Percentiles rank a stretch among this genome's conserved stretches.
These are phyloP conservation scores for Fusarium austroafricanum DNA, from an alignment of 2,329 filamentous ascomycete genomes.

Conservation along the genomic window DNA sequence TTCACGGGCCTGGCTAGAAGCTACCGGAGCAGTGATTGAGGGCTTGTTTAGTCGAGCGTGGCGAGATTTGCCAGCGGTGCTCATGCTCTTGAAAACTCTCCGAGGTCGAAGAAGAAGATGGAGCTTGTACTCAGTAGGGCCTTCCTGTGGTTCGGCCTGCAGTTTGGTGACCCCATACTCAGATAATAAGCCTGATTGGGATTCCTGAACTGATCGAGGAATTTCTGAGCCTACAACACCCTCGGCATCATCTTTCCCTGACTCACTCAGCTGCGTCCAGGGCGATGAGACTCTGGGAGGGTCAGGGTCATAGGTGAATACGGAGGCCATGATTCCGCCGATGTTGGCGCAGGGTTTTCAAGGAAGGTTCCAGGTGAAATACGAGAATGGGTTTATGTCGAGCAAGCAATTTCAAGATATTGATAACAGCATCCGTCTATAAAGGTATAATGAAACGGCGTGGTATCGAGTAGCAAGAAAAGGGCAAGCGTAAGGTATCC, in stretches of 20 bases:
- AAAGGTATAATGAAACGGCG: slow-evolving; percentile 16
- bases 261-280: slow-evolving; percentile 75
- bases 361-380: neutral
- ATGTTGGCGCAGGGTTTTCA: neutral
- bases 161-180: slow-evolving; percentile 79
- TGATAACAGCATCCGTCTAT: slow-evolving; percentile 22
- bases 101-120: slow-evolving; percentile 86
- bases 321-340: slow-evolving; percentile 77
- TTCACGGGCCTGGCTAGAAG: slow-evolving; percentile 78
- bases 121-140: slow-evolving; percentile 95
- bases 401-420: slow-evolving; percentile 34
- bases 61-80: slow-evolving; percentile 60
- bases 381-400: neutral
- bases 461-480: slow-evolving; percentile 29
- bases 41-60: slow-evolving; percentile 30
- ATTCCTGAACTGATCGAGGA: slow-evolving; percentile 42
- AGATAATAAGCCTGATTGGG: slow-evolving; percentile 58
- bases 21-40: slow-evolving; percentile 49
- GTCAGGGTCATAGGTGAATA: slow-evolving; percentile 94
- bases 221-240: slow-evolving; percentile 20
- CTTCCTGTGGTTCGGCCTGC: slow-evolving; percentile 91
- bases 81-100: slow-evolving; percentile 77
- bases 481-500: slow-evolving; percentile 28
- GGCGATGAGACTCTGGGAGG: slow-evolving; percentile 90
- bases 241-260: slow-evolving; percentile 52